Base-by-base conservation (phyloP, 495 filamentous ascomycete species). In the Penicillium goetzii region DNA sequence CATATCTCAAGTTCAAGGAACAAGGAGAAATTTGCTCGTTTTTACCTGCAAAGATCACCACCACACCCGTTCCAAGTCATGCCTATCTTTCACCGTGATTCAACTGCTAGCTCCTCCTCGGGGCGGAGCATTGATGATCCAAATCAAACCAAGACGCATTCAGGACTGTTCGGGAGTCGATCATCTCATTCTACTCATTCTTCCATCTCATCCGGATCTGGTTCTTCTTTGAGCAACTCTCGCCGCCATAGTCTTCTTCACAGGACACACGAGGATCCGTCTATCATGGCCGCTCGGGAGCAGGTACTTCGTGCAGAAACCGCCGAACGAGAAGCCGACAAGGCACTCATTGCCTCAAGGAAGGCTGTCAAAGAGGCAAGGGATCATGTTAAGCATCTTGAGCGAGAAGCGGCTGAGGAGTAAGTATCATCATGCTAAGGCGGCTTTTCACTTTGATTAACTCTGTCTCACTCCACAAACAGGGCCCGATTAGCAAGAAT, bases 351-450 rank as follows among this genome's bases (percentile, higher is more conserved):
- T 14, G 78, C 79, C 0, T 85, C 86, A 0, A 79, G 82, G 52
- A 71, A 76, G 49, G 83, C 84, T 5, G 87, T 89, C 15, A 81
- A 81, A 49, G 81, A 88, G 56, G 87, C 88, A 1, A 77, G 81
- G 58, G 86, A 87, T 33, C 84, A 90, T 60, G 85, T 89, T 9
- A 85, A 81, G 76, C 73, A 74, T 21, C 73, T 90, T 8, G 88
- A 90, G 74, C 73, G 78, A 36, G 88, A 89, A 75, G 88, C 87
- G 0, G 77, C 80, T 57, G 86, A 89, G 70, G 85, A 89, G 78
- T 78, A 64, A 67, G 72, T 65, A 50, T 56, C 32, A 15, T 56
- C 11, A 30, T 50, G 51, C 33, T n/a, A 36, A 41, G 41, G 11
- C 8, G 14, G n/a, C 21, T 19, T 6, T 10, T 47, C 4, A 10